Conservation (phyloP, 2,329 filamentous ascomycete genomes). For the Diaporthe batatas region DNA sequence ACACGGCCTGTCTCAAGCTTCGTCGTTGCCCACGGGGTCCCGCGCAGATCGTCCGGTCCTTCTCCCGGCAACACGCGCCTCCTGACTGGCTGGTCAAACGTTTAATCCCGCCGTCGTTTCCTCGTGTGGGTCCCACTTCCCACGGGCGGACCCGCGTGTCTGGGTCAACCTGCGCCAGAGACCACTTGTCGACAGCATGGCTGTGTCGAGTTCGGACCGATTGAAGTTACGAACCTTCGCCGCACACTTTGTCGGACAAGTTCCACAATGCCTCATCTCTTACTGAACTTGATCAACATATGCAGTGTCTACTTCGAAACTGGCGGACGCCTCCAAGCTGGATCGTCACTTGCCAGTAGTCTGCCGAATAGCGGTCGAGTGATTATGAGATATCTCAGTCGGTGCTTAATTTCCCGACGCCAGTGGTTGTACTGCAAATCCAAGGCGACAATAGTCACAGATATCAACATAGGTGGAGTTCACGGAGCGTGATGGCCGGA, state of each 20-base stretch:
- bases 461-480: background rate
- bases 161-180: background rate
- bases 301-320: background rate
- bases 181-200: background rate
- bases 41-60: background rate
- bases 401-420: background rate
- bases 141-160: background rate
- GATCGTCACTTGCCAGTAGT: no score
- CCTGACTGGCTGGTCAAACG: background rate
- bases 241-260: conserved; percentile 6
- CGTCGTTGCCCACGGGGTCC: no score
- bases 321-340: no score
- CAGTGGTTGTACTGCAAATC: background rate
- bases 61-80: background rate
- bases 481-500: background rate
- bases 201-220: conserved; percentile 26
- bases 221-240: background rate
- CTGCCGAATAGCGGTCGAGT: no score
- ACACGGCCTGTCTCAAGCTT: background rate
- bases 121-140: background rate
- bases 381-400: background rate
- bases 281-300: background rate
- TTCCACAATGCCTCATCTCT: conserved; percentile 15
- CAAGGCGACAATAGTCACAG: background rate
- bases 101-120: background rate